Base-by-base conservation (phyloP, 768 basidiomycete genomes). In the Kwoniella shandongensis region DNA sequence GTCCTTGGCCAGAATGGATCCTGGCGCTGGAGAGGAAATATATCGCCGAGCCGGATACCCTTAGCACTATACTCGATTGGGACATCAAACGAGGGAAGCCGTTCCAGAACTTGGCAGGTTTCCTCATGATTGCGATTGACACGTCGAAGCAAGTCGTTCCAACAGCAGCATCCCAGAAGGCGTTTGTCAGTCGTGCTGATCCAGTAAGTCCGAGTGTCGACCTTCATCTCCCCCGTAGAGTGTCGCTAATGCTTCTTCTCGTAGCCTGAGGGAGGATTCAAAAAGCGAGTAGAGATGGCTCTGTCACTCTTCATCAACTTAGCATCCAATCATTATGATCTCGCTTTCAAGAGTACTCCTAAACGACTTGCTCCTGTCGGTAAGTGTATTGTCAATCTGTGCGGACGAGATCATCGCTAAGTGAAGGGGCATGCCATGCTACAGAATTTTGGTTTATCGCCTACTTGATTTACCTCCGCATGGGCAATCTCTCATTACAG, bases 311-410 rank as follows among this genome's bases (percentile, higher is more conserved):
- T 66, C 38, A 51, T 72, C 39, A 46, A 70, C 18, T 54, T 75
- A 41, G 67, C 67, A 25, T 51, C 26, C 38, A 57, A 68, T 32
- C 44, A 67, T 5, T 75, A 82, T 30, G 81, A 80, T n/a, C 57
- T 70, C 12, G 84, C 79, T 1, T 85, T 89, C 63, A 81, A 83
- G 57, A 81, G 84, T 25, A 84, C 87, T 1, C 87, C 87, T 1
- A 83, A 86, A 7, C 86, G 89, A 67, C 88, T 91, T 70, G 83
- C 89, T 29, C 90, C 87, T 73, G 84, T 89, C 39, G 88, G 89
- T 89, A 67, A 59, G 81, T 76, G 11, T 35, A n/a, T 52, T 39
- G 45, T 45, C 35, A 3, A 12, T 13, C 0, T 41, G 29, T 4
- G 10, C n/a, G n/a, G n/a, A n/a, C n/a, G n/a, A n/a, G n/a, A n/a